Evolutionary conservation across 257 asterid genomes (phyloP).

Genomic region (Echites panduratus): DNA sequence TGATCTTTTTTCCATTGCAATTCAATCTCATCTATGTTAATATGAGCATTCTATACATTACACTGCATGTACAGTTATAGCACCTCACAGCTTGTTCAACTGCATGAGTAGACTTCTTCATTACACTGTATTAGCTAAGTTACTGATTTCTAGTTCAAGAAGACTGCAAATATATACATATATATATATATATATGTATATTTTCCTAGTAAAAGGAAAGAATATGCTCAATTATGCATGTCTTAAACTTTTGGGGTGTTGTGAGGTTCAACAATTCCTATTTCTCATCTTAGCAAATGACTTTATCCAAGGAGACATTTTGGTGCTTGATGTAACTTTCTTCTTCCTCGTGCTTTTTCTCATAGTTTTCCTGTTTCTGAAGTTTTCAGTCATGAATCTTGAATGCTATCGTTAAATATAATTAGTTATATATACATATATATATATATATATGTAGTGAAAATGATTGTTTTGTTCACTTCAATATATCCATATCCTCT

Average conservation of each 20-base stretch:
- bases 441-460: not conserved
- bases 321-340: not conserved
- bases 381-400: constrained; percentile 9
- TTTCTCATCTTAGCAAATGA: not conserved
- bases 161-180: too few species aligned
- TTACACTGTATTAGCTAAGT: not conserved
- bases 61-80: not conserved
- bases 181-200: too few species aligned
- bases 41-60: not conserved
- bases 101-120: not conserved
- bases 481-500: constrained; percentile 1
- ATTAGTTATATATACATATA: too few species aligned
- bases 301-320: not conserved
- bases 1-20: not conserved
- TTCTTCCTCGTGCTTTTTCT: not conserved
- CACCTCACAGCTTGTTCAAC: not conserved
- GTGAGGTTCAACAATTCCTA: not conserved
- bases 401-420: constrained; percentile 2
- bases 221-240: not conserved
- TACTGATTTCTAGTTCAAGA: not conserved
- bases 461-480: not conserved
- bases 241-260: not conserved
- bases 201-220: not conserved
- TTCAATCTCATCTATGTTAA: constrained; percentile 3
- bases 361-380: constrained; percentile 1